Base-by-base conservation (phyloP, 805 yeast genomes). In the Candida piceae region DNA sequence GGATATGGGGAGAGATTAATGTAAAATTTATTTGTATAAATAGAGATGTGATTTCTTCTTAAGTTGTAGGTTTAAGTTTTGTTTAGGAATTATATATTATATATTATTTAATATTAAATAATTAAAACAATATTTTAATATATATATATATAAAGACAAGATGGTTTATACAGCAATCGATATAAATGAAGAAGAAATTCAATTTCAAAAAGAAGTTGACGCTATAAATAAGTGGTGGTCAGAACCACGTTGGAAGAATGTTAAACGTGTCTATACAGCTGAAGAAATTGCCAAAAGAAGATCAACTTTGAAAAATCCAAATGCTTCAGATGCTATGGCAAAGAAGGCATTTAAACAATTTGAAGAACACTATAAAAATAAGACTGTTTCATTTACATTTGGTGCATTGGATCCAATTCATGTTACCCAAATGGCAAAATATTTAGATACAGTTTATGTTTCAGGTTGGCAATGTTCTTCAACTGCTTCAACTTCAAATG, bases 401-500 rank as follows among this genome's bases (percentile, higher is more conserved):
- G 97, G 97, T 61, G 97, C 97, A 17, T 72, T 90, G 53, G 97
- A 90, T 63, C 96, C 97, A 19, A 83, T 90, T 49, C 97, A 90
- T 60, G 87, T 88, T 48, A 71, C 96, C 42, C 97, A 90, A 67
- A 90, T 90, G 97, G 95, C 96, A 52, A 86, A 85, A 64, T 87
- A 86, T 66, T 72, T 90, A 55, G 97, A 89, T 65, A 76, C 95
- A 10, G 76, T 90, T 52, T 90, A 90, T 63, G 94, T 90, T 47
- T 84, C 95, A 29, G 98, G 98, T 36, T 90, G 98, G 98, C 98
- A 90, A 71, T 89, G 95, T 63, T 88, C 96, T 32, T 88, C 97
- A 16, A 90, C 97, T 37, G 97, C 97, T 36, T 88, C 97, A 13
- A 85, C 96, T 29, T 85, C 96, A 28, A 90, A 90, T 62, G 97